A percentile compares a stretch with the other conserved stretches of the same genome.
phyloP scores from a whole-genome alignment of 345 rosid genomes.

The Linum lewisii region DNA sequence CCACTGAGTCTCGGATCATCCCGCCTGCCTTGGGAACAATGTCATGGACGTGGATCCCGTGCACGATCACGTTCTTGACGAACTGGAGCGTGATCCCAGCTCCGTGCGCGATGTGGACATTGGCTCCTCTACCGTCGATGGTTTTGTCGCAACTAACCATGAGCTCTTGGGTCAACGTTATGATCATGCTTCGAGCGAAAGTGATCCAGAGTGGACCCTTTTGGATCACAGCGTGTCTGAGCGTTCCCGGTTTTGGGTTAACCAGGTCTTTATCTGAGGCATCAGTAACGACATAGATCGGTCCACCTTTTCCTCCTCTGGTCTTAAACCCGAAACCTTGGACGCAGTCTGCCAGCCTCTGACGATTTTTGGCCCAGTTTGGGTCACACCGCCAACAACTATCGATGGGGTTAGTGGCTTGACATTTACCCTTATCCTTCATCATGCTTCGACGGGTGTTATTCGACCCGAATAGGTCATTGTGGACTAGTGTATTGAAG shows the following conservation, averaged over 20 bases:
- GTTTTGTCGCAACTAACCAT: slow-evolving; percentile 6
- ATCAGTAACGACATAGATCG: slow-evolving; percentile 1
- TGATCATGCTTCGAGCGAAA: slow-evolving; percentile 5
- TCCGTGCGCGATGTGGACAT: neutral
- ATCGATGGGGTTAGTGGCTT: slow-evolving; percentile 5
- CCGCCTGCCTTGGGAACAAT: slow-evolving; percentile 2
- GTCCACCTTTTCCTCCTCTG: slow-evolving; percentile 3
- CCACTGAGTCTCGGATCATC: slow-evolving; percentile 3
- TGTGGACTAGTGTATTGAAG: neutral
- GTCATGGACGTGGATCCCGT: slow-evolving; percentile 7
- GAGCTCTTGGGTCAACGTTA: slow-evolving; percentile 5
- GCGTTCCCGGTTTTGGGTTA: slow-evolving; percentile 6
- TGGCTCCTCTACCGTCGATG: slow-evolving; percentile 6
- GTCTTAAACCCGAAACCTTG: slow-evolving; percentile 5
- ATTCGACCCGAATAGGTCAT: neutral
- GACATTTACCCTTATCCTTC: neutral
- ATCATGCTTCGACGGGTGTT: neutral
- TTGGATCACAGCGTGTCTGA: slow-evolving; percentile 9
- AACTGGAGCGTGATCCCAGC: slow-evolving; percentile 7
- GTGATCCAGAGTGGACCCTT: slow-evolving; percentile 4
- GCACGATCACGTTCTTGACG: slow-evolving; percentile 5
- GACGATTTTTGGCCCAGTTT: slow-evolving; percentile 2
- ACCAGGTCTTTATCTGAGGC: slow-evolving; percentile 4
- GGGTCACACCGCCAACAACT: slow-evolving; percentile 9
- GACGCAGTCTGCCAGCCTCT: slow-evolving; percentile 8